Base-by-base conservation (phyloP, 2,329 filamentous ascomycete species). In the Colletotrichum truncatum region DNA sequence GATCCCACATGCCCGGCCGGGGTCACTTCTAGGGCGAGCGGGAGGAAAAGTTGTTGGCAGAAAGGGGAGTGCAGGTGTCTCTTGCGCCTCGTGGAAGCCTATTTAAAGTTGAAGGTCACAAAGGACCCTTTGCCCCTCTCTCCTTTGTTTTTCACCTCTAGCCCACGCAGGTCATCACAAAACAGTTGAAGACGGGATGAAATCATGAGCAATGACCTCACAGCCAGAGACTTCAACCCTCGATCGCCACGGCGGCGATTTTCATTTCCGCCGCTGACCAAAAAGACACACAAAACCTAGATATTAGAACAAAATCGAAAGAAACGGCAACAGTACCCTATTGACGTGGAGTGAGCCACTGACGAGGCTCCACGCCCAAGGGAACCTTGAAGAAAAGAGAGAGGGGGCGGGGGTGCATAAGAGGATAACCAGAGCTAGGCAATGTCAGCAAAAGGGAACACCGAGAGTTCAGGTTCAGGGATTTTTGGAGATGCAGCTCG, bases 331-430 rank as follows among this genome's bases (percentile, higher is more conserved):
- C 14, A 46, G 43, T 25, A 25, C 43, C 11, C 16, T n/a, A n/a
- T n/a, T n/a, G n/a, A 26, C 25, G 51, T 54, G 51, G 25, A 30
- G 36, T 54, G 51, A 54, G 48, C 18, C 11, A 32, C 26, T 21
- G 34, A 23, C 25, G 51, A 54, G 41, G 41, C 34, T 57, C 54
- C 54, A 39, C 54, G 54, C 14, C 54, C 54, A 57, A 21, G 54
- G 41, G 32, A 56, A 56, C 41, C 54, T 46, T 57, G n/a, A 23
- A 10, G 38, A 43, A 38, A 23, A 21, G 54, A 41, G 54, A 12
- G 23, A 54, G 34, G 51, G 11, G 25, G 30, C 41, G 54, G 54
- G 54, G 41, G n/a, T n/a, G n/a, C n/a, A n/a, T n/a, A n/a, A n/a
- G n/a, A n/a, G 14, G 12, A 28, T 18, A 28, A 41, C 18, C 28